A percentile compares a stretch with the other conserved stretches of the same genome.
Conservation (phyloP, 2,329 filamentous ascomycete species). For the Monosporascus sp. region DNA sequence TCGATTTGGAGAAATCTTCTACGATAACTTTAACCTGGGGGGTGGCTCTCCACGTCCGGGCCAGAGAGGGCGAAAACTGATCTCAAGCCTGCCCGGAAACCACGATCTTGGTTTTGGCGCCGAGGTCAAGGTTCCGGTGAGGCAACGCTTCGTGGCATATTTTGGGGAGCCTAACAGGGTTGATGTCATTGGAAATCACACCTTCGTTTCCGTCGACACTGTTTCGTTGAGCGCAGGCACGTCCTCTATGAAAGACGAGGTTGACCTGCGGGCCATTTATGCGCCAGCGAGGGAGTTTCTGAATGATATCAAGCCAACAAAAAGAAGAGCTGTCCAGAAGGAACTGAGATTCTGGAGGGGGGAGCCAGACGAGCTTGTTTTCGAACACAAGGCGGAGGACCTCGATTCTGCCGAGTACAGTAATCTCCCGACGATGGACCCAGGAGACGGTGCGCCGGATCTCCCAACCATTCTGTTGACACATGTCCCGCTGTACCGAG, state of each 20-base stretch:
- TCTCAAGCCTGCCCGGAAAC: constrained; percentile 85
- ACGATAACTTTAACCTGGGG: constrained; percentile 59
- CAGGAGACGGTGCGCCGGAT: constrained; percentile 45
- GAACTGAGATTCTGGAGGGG: constrained; percentile 64
- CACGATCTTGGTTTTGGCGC: constrained; percentile 90
- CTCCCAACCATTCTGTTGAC: constrained; percentile 86
- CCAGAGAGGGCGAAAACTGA: constrained; percentile 67
- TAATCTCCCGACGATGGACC: constrained; percentile 34
- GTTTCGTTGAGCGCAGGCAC: constrained; percentile 76
- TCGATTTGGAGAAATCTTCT: constrained; percentile 82
- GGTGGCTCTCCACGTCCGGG: constrained; percentile 50
- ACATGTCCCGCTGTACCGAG: constrained; percentile 84
- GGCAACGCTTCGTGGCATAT: constrained; percentile 77
- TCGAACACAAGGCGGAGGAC: constrained; percentile 56
- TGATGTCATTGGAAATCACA: constrained; percentile 90
- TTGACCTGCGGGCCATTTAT: constrained; percentile 62
- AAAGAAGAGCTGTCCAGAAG: constrained; percentile 62
- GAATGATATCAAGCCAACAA: constrained; percentile 56
- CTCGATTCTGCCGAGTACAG: constrained; percentile 41
- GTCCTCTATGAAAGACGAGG: constrained; percentile 43
- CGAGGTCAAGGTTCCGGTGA: constrained; percentile 73
- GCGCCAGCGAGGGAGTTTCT: constrained; percentile 73
- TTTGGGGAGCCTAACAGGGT: constrained; percentile 91
- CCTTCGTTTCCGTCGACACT: constrained; percentile 85
- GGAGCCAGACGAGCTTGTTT: constrained; percentile 47